phyloP scores from a whole-genome alignment of 2,329 filamentous ascomycete genomes.

The Pyrenochaeta sp. region DNA sequence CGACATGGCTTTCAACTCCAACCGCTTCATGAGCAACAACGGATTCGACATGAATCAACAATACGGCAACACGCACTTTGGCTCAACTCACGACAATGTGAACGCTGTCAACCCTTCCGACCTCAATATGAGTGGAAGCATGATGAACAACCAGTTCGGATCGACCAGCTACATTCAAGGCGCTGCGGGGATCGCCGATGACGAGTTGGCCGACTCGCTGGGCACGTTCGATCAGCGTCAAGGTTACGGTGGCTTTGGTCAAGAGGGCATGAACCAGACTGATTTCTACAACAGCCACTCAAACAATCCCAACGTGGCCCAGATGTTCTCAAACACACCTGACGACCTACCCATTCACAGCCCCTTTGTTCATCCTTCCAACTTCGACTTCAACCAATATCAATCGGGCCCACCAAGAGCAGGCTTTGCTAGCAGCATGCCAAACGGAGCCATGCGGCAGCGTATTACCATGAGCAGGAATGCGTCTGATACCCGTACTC shows the following conservation, averaged over 20 bases:
- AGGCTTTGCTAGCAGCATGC: constrained; percentile 41
- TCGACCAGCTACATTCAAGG: constrained; percentile 77
- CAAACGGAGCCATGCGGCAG: constrained; percentile 41
- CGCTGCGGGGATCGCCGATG: constrained; percentile 82
- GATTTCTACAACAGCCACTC: constrained; percentile 57
- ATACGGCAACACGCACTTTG: constrained; percentile 57
- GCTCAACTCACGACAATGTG: constrained; percentile 46
- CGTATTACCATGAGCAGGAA: constrained; percentile 63
- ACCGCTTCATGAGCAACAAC: constrained; percentile 57
- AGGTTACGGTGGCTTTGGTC: constrained; percentile 59
- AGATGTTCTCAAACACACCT: constrained; percentile 86
- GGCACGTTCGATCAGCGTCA: constrained; percentile 59
- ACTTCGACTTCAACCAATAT: constrained; percentile 80
- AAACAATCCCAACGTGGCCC: constrained; percentile 70
- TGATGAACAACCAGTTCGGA: constrained; percentile 64
- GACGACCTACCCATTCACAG: constrained; percentile 92
- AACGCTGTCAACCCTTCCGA: constrained; percentile 80
- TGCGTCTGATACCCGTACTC: constrained; percentile 75
- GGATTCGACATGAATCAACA: constrained; percentile 62
- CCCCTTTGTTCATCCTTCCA: constrained; percentile 74
- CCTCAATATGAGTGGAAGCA: constrained; percentile 73
- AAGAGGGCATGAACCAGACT: constrained; percentile 64
- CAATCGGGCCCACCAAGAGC: constrained; percentile 69
- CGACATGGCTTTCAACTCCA: constrained; percentile 64
- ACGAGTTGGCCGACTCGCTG: constrained; percentile 81